Conservation (phyloP, 495 filamentous ascomycete species). For the Lentithecium fluviatile region DNA sequence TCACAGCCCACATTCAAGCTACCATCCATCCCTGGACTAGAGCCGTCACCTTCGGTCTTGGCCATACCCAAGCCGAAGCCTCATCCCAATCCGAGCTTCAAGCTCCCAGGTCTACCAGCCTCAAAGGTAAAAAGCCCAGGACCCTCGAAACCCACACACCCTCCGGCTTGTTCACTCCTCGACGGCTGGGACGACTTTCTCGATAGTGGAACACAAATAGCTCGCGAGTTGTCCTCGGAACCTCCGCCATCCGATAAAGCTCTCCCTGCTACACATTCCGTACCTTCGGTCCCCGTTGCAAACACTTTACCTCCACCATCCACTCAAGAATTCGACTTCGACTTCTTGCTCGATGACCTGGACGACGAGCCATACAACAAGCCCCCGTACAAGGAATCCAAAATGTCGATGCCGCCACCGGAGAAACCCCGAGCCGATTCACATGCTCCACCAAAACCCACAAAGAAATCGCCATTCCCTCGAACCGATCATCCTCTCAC, state of each 20-base stretch:
- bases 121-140: background rate
- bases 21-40: background rate
- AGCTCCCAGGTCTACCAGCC: constrained; percentile 10
- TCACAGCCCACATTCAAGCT: constrained; percentile 1
- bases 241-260: background rate
- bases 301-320: background rate
- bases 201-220: constrained; percentile 42
- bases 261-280: background rate
- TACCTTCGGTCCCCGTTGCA: background rate
- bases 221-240: constrained; percentile 35
- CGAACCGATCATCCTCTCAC: too few relatives aligned
- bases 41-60: background rate
- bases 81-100: constrained; percentile 9
- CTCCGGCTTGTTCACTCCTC: background rate
- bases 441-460: too few relatives aligned
- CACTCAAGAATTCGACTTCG: constrained; percentile 26
- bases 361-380: constrained; percentile 9
- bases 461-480: too few relatives aligned
- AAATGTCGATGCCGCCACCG: background rate
- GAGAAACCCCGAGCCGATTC: too few relatives aligned
- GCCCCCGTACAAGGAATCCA: background rate
- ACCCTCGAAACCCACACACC: background rate
- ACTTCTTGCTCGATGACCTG: constrained; percentile 32
- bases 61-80: background rate
- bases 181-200: constrained; percentile 40